These are phyloP conservation scores for Annulohypoxylon truncatum DNA, from an alignment of 2,329 filamentous ascomycete genomes.

Conservation along the genomic window DNA sequence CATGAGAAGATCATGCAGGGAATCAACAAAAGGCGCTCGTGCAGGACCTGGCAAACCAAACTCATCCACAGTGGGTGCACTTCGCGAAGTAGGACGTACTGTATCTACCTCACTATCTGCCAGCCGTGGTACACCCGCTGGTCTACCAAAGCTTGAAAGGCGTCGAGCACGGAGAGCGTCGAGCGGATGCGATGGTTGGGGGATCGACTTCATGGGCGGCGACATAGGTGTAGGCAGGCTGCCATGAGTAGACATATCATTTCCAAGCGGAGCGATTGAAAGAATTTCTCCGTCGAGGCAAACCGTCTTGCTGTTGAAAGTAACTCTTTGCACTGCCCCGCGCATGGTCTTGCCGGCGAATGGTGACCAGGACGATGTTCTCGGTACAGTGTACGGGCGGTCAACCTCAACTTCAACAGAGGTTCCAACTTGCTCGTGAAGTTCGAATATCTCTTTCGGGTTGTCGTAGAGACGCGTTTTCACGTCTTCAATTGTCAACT, in stretches of 20 bases:
- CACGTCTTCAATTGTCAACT: slow-evolving; percentile 78
- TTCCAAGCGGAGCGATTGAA: slow-evolving; percentile 68
- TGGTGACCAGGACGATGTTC: slow-evolving; percentile 72
- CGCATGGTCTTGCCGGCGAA: slow-evolving; percentile 76
- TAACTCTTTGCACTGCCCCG: slow-evolving; percentile 79
- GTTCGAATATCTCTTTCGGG: slow-evolving; percentile 83
- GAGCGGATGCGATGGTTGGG: slow-evolving; percentile 51
- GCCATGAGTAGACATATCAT: slow-evolving; percentile 79
- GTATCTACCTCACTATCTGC: slow-evolving; percentile 52
- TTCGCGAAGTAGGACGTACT: slow-evolving; percentile 43
- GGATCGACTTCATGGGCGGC: slow-evolving; percentile 67
- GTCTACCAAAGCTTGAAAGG: slow-evolving; percentile 49
- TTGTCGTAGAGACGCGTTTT: slow-evolving; percentile 79
- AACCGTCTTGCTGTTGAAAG: slow-evolving; percentile 78
- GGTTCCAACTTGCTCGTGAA: slow-evolving; percentile 81
- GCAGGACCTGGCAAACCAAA: slow-evolving; percentile 60
- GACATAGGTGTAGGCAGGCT: slow-evolving; percentile 63
- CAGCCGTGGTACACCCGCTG: slow-evolving; percentile 45
- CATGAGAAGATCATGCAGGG: slow-evolving; percentile 78
- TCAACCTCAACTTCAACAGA: slow-evolving; percentile 81
- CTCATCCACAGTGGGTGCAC: slow-evolving; percentile 55
- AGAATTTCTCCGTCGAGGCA: slow-evolving; percentile 78
- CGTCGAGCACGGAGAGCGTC: slow-evolving; percentile 53
- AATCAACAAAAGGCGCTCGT: slow-evolving; percentile 66
- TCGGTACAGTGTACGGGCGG: slow-evolving; percentile 71